phyloP scores from a whole-genome alignment of 768 basidiomycete genomes.

The Suillus clintonianus region DNA sequence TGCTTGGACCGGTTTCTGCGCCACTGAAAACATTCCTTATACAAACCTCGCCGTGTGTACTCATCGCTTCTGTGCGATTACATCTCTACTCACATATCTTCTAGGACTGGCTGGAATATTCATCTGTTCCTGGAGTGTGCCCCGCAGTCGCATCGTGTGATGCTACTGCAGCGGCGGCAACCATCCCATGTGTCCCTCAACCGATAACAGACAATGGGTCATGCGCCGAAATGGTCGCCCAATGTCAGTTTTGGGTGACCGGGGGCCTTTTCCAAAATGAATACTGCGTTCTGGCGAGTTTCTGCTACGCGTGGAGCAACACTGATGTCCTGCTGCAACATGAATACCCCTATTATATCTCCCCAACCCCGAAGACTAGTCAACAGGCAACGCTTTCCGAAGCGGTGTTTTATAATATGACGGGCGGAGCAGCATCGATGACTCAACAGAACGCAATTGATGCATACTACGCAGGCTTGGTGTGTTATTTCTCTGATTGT shows the following conservation, averaged over 20 bases:
- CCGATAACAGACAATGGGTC: conserved; percentile 23
- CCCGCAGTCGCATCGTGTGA: conserved; percentile 16
- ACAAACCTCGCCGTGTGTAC: conserved; percentile 18
- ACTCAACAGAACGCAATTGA: conserved; percentile 22
- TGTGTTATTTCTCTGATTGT: conserved; percentile 2
- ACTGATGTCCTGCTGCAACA: conserved; percentile 20
- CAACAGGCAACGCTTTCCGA: conserved; percentile 16
- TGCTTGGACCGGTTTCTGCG: conserved; percentile 24
- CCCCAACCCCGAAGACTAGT: conserved; percentile 10
- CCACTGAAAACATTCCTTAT: conserved; percentile 22
- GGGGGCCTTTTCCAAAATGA: conserved; percentile 26
- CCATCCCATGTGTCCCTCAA: conserved; percentile 19
- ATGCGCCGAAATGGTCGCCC: conserved; percentile 14
- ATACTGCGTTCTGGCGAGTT: conserved; percentile 22
- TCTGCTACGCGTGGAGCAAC: conserved; percentile 24
- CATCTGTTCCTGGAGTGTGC: conserved; percentile 19
- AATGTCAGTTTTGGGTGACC: conserved; percentile 21
- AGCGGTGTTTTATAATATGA: conserved; percentile 21
- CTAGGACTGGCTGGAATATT: conserved; percentile 26
- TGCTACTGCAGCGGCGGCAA: neutral
- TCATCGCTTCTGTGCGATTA: neutral
- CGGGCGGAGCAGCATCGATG: conserved; percentile 17
- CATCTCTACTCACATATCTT: neutral
- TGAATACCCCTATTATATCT: conserved; percentile 12
- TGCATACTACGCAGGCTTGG: conserved; percentile 21